Evolutionary conservation across 345 rosid genomes (phyloP).

Genomic region (Balakata baccata): DNA sequence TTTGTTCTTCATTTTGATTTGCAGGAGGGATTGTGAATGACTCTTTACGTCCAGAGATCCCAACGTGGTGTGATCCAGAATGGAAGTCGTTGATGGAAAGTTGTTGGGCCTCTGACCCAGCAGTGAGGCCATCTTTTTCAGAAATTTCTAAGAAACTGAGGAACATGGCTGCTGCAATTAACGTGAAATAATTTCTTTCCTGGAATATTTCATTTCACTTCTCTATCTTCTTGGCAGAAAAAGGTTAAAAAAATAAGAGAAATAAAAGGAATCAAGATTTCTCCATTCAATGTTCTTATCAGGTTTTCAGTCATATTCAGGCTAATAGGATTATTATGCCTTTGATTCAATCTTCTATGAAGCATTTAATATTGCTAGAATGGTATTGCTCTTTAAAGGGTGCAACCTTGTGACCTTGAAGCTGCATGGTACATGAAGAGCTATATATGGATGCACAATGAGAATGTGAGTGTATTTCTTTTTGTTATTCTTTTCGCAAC

Average conservation of each 20-base stretch:
- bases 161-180: constrained; percentile 92
- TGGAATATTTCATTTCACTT: constrained; percentile 17
- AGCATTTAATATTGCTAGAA: constrained; percentile 22
- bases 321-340: constrained; percentile 34
- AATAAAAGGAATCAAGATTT: background rate
- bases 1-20: constrained; percentile 6
- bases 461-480: constrained; percentile 28
- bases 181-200: constrained; percentile 50
- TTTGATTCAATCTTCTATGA: constrained; percentile 15
- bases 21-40: constrained; percentile 95
- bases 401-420: constrained; percentile 18
- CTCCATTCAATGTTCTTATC: constrained; percentile 21
- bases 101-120: constrained; percentile 86
- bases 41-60: constrained; percentile 85
- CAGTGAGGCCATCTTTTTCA: constrained; percentile 89
- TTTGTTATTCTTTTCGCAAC: background rate
- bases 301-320: constrained; percentile 22
- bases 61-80: constrained; percentile 97
- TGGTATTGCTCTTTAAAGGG: constrained; percentile 17
- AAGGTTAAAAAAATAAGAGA: constrained; percentile 17
- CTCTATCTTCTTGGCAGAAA: constrained; percentile 18
- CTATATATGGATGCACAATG: constrained; percentile 17
- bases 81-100: constrained; percentile 93
- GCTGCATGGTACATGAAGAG: constrained; percentile 16
- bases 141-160: constrained; percentile 87